A percentile compares a stretch with the other conserved stretches of the same genome.
These are phyloP conservation scores for Carex parvula DNA, from an alignment of 176 grass and related monocot species.

Conservation along the genomic window DNA sequence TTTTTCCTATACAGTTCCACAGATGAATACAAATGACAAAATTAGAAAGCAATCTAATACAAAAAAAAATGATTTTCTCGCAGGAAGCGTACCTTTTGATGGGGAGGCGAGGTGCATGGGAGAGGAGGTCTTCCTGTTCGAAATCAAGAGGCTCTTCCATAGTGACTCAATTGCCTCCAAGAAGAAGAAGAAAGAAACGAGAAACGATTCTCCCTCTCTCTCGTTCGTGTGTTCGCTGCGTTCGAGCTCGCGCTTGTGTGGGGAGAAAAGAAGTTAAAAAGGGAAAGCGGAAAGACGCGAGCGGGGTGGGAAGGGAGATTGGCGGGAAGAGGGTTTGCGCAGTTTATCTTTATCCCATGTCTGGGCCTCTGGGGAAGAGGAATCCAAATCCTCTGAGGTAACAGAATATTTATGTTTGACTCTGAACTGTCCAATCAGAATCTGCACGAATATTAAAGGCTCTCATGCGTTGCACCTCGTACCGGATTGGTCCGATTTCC, in stretches of 20 bases:
- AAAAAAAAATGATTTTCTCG: too few species aligned
- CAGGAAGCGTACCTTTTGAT: slow-evolving; percentile 46
- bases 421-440: too few species aligned
- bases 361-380: too few species aligned
- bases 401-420: too few species aligned
- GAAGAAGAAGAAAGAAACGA: not conserved
- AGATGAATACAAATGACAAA: not conserved
- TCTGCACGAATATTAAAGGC: too few species aligned
- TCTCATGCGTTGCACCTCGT: too few species aligned
- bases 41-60: not conserved
- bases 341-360: not conserved
- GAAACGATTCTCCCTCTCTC: not conserved
- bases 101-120: slow-evolving; percentile 27
- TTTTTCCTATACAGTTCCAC: slow-evolving; percentile 51
- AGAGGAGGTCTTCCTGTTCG: slow-evolving; percentile 58
- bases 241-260: not conserved
- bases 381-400: too few species aligned
- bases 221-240: not conserved
- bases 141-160: slow-evolving; percentile 75
- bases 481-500: too few species aligned
- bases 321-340: not conserved
- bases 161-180: not conserved
- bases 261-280: not conserved
- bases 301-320: not conserved
- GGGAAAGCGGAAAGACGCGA: not conserved